Evolutionary conservation across 2,329 filamentous ascomycete genomes (phyloP).

Genomic region (Thelonectria rubi): DNA sequence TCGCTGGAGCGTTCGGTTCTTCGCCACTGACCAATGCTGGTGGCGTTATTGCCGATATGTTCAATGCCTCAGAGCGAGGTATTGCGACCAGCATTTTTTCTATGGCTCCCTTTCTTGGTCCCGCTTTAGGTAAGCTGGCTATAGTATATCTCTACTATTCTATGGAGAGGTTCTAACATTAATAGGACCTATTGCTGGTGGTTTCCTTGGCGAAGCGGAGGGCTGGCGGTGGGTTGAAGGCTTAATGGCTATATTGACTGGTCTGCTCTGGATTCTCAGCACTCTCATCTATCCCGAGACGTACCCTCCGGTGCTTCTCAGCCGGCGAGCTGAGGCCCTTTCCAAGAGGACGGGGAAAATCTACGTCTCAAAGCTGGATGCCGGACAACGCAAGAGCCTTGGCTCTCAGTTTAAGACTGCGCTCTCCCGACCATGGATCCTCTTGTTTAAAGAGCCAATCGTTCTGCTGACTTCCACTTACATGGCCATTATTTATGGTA

Average conservation of each 20-base stretch:
- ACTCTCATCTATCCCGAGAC: slow-evolving; percentile 66
- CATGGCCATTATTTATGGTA: slow-evolving; percentile 67
- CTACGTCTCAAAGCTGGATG: slow-evolving; percentile 61
- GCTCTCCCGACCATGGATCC: slow-evolving; percentile 69
- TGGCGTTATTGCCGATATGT: neutral
- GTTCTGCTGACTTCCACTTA: slow-evolving; percentile 71
- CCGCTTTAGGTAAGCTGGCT: slow-evolving; percentile 62
- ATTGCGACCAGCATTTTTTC: slow-evolving; percentile 63
- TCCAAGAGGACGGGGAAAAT: slow-evolving; percentile 62
- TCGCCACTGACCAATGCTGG: neutral
- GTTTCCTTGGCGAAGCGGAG: slow-evolving; percentile 66
- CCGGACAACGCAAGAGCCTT: too few relatives aligned
- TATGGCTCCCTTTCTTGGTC: slow-evolving; percentile 71
- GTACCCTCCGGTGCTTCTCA: slow-evolving; percentile 66
- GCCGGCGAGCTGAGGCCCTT: slow-evolving; percentile 59
- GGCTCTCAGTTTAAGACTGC: slow-evolving; percentile 64
- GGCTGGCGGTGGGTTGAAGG: slow-evolving; percentile 74
- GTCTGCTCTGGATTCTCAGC: slow-evolving; percentile 64
- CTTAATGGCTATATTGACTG: slow-evolving; percentile 69
- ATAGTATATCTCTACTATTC: slow-evolving; percentile 7
- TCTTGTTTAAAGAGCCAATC: slow-evolving; percentile 74
- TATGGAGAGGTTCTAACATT: slow-evolving; percentile 48
- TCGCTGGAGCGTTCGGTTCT: neutral
- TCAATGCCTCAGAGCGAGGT: neutral
- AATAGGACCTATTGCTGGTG: slow-evolving; percentile 71